Evolutionary conservation across 139 green algal species (phyloP).

Genomic region (Mesotaenium endlicherianum): DNA sequence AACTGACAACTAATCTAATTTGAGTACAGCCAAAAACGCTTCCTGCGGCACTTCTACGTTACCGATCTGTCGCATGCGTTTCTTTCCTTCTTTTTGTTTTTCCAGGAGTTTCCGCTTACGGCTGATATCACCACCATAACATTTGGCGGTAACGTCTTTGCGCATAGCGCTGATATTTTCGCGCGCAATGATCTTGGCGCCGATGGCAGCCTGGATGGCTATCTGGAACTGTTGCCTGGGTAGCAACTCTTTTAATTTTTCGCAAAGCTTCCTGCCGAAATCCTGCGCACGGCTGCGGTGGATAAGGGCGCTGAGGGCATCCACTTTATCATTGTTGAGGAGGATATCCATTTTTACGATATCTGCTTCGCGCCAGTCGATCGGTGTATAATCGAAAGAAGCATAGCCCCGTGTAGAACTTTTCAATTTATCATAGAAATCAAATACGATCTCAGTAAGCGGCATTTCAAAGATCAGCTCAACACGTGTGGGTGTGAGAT

Average conservation of each 20-base stretch:
- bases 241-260: slow-evolving; percentile 36
- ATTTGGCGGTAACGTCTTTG: slow-evolving; percentile 67
- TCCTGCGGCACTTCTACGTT: slow-evolving; percentile 58
- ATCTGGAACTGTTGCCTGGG: slow-evolving; percentile 42
- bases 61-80: slow-evolving; percentile 68
- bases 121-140: slow-evolving; percentile 72
- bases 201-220: slow-evolving; percentile 54
- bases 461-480: too few relatives aligned
- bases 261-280: slow-evolving; percentile 17
- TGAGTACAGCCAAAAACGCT: too few relatives aligned
- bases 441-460: too few relatives aligned
- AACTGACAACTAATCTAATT: too few relatives aligned
- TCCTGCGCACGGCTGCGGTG: slow-evolving; percentile 65
- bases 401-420: slow-evolving; percentile 70
- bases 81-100: slow-evolving; percentile 85
- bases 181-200: slow-evolving; percentile 45
- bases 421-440: too few relatives aligned
- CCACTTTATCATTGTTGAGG: slow-evolving; percentile 76
- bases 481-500: too few relatives aligned
- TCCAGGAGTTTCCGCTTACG: slow-evolving; percentile 84
- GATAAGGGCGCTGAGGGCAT: slow-evolving; percentile 79
- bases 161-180: slow-evolving; percentile 32
- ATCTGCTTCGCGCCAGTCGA: slow-evolving; percentile 56
- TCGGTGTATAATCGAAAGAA: slow-evolving; percentile 86
- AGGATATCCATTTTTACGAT: slow-evolving; percentile 83